These are phyloP conservation scores for Sextonia rubra DNA, from an alignment of 164 flowering plant genomes.

Conservation along the genomic window DNA sequence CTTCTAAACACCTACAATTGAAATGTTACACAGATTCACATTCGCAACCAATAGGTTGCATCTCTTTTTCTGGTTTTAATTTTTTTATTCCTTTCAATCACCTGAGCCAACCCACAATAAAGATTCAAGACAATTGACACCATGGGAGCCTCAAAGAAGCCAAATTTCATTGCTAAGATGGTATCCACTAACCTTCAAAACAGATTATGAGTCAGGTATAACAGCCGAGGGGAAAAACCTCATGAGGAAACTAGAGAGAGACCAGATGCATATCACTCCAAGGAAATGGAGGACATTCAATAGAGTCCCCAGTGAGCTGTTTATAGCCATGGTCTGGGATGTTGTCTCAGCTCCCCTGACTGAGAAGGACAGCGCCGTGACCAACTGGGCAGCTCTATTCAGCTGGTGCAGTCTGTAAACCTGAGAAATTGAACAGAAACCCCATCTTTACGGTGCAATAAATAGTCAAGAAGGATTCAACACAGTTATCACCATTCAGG, in stretches of 20 bases:
- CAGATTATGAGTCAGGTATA: constrained; percentile 27
- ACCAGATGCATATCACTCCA: constrained; percentile 94
- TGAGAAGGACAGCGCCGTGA: constrained; percentile 89
- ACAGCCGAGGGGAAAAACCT: constrained; percentile 53
- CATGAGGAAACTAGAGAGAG: constrained; percentile 88
- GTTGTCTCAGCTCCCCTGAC: constrained; percentile 93
- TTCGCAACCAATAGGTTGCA: neutral
- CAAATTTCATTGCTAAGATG: neutral
- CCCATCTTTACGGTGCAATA: neutral
- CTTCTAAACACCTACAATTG: neutral
- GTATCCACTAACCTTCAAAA: constrained; percentile 4
- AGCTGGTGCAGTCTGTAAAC: constrained; percentile 89
- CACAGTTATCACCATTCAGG: too few species aligned
- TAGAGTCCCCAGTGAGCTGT: constrained; percentile 70
- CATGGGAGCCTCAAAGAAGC: neutral
- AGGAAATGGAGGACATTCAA: constrained; percentile 84
- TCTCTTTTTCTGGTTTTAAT: neutral
- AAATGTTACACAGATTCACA: neutral
- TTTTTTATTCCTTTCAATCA: too few species aligned
- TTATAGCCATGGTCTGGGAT: constrained; percentile 80
- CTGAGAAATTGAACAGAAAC: constrained; percentile 29
- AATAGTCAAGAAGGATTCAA: too few species aligned
- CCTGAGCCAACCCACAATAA: too few species aligned
- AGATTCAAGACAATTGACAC: neutral
- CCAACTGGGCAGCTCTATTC: constrained; percentile 95